Evolutionary conservation across 2,329 filamentous ascomycete genomes (phyloP).

Genomic region (Apiospora arundinis): DNA sequence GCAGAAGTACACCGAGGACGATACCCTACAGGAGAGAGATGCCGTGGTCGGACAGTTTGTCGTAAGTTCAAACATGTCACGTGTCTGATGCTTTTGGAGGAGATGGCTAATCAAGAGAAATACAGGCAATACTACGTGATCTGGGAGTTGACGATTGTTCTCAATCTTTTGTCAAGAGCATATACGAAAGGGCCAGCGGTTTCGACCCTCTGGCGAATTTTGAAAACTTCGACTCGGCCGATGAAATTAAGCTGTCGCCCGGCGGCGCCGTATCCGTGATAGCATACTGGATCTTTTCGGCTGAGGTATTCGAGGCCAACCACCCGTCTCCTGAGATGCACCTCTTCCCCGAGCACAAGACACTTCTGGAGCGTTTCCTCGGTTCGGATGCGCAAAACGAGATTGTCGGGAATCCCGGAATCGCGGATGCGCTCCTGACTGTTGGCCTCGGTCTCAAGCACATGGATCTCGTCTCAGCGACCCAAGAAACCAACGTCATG

Average conservation of each 20-base stretch:
- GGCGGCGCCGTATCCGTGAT: slow-evolving; percentile 65
- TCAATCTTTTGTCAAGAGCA: slow-evolving; percentile 52
- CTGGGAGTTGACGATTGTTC: slow-evolving; percentile 59
- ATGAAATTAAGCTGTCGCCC: slow-evolving; percentile 63
- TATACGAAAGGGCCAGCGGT: slow-evolving; percentile 48
- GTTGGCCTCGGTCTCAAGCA: slow-evolving; percentile 66
- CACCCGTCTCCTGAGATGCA: slow-evolving; percentile 58
- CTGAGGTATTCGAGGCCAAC: slow-evolving; percentile 65
- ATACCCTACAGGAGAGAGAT: slow-evolving; percentile 65
- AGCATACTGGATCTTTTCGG: slow-evolving; percentile 68
- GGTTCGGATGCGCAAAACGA: slow-evolving; percentile 54
- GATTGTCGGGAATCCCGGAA: slow-evolving; percentile 58
- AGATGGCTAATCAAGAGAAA: slow-evolving; percentile 3
- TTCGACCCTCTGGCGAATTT: slow-evolving; percentile 55
- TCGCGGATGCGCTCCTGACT: slow-evolving; percentile 64
- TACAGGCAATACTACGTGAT: slow-evolving; percentile 67
- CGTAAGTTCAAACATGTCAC: slow-evolving; percentile 49
- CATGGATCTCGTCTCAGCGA: slow-evolving; percentile 49
- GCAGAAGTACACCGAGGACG: slow-evolving; percentile 69
- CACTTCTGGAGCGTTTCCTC: slow-evolving; percentile 60
- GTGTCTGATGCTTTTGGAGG: slow-evolving; percentile 25
- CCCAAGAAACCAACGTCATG: slow-evolving; percentile 55
- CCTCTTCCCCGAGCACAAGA: slow-evolving; percentile 66
- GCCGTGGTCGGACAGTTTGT: slow-evolving; percentile 75
- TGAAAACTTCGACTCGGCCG: slow-evolving; percentile 52